These are phyloP conservation scores for Rhodotorula toruloides DNA, from an alignment of 768 basidiomycete genomes.

Conservation along the genomic window DNA sequence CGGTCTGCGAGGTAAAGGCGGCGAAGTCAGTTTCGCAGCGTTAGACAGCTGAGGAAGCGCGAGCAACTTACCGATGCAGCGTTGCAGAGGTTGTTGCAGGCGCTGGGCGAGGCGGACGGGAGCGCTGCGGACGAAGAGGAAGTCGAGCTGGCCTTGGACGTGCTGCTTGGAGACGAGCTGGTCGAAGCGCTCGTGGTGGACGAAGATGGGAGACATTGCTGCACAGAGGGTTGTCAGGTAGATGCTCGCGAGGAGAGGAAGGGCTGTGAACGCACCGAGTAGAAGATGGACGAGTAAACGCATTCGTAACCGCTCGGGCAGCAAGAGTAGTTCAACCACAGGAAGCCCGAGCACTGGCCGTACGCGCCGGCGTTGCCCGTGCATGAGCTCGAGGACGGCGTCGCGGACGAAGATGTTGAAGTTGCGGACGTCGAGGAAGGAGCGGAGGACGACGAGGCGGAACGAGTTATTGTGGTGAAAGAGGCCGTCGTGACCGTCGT, in stretches of 20 bases:
- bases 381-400: background rate
- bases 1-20: background rate
- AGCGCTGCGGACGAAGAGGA: background rate
- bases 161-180: background rate
- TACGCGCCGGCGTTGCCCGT: background rate
- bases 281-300: background rate
- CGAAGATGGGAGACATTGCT: background rate
- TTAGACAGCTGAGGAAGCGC: background rate
- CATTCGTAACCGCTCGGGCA: conserved; percentile 7
- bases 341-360: background rate
- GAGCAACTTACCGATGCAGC: background rate
- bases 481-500: background rate
- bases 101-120: background rate
- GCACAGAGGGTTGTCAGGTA: background rate
- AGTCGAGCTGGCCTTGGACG: background rate
- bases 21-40: background rate
- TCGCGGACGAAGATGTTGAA: background rate
- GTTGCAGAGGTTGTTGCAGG: background rate
- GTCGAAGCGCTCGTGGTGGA: background rate
- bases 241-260: too few relatives aligned
- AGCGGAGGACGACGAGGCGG: background rate
- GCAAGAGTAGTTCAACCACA: background rate
- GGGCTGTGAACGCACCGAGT: background rate
- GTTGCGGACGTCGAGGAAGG: background rate
- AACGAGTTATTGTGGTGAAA: background rate